Percentiles rank a stretch among this genome's conserved stretches.
phyloP scores from a whole-genome alignment of 1,284 basidiomycete genomes.

The Cryptococcus depauperatus region DNA sequence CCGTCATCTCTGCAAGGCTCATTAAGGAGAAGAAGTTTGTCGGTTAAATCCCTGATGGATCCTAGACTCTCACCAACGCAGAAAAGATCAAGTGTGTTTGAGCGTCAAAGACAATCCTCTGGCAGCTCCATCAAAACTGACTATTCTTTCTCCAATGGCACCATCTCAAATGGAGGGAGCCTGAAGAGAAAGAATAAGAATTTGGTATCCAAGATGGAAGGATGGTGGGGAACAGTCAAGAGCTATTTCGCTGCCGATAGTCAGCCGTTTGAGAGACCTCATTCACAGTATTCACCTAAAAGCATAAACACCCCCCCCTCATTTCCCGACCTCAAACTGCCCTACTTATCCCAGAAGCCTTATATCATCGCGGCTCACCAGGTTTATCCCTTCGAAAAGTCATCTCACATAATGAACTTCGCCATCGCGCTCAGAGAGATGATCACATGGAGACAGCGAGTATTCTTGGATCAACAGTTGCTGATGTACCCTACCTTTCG shows the following conservation, averaged over 20 bases:
- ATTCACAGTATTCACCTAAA: too few relatives aligned
- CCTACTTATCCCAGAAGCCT: conserved; percentile 21
- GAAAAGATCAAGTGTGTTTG: conserved; percentile 20
- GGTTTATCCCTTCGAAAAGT: conserved; percentile 17
- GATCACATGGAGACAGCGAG: conserved; percentile 12
- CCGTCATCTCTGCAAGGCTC: conserved; percentile 4
- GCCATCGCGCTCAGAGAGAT: conserved; percentile 5
- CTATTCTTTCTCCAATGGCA: conserved; percentile 11
- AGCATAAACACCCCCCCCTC: too few relatives aligned
- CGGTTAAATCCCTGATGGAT: conserved; percentile 32
- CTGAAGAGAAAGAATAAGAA: conserved; percentile 41
- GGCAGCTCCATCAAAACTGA: conserved; percentile 22
- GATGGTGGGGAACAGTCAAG: conserved; percentile 48
- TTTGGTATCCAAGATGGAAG: conserved; percentile 46
- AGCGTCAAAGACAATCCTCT: conserved; percentile 31
- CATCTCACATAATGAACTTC: conserved; percentile 29
- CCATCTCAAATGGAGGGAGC: not conserved
- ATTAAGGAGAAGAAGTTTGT: conserved; percentile 26
- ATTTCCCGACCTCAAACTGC: conserved; percentile 11
- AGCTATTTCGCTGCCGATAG: conserved; percentile 42
- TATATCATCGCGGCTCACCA: conserved; percentile 17
- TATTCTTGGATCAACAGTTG: conserved; percentile 20
- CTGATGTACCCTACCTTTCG: conserved; percentile 20
- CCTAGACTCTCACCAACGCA: conserved; percentile 21
- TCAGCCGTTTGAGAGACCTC: too few relatives aligned